phyloP scores from a whole-genome alignment of 495 filamentous ascomycete genomes.

The Articulospora tetracladia region DNA sequence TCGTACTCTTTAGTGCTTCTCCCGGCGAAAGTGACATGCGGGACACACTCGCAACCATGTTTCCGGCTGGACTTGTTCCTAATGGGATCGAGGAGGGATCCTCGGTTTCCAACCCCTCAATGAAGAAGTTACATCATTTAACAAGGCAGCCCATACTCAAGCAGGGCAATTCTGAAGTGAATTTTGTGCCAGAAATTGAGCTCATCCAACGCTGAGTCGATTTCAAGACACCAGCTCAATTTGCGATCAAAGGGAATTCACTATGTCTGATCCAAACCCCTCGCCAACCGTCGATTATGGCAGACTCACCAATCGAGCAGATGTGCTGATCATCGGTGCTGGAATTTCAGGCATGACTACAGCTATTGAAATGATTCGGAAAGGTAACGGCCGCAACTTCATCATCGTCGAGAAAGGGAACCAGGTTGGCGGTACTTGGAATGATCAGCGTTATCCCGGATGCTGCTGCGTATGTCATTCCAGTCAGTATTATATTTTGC shows the following conservation, averaged over 20 bases:
- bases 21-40: too few species aligned
- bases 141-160: too few species aligned
- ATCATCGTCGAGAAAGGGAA: slow-evolving; percentile 52
- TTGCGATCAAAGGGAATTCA: background rate
- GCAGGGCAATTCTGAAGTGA: too few species aligned
- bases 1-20: too few species aligned
- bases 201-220: too few species aligned
- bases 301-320: slow-evolving; percentile 33
- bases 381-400: slow-evolving; percentile 49
- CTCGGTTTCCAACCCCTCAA: too few species aligned
- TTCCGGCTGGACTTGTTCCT: too few species aligned
- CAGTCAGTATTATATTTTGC: background rate
- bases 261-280: slow-evolving; percentile 5
- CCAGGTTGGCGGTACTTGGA: slow-evolving; percentile 52
- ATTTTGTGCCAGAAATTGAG: too few species aligned
- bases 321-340: slow-evolving; percentile 52
- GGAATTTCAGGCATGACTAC: slow-evolving; percentile 44
- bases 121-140: too few species aligned
- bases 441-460: slow-evolving; percentile 51
- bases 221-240: background rate
- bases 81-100: too few species aligned
- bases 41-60: too few species aligned
- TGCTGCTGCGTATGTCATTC: slow-evolving; percentile 47
- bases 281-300: slow-evolving; percentile 4
- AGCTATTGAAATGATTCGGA: slow-evolving; percentile 53